A percentile compares a stretch with the other conserved stretches of the same genome.
Evolutionary conservation across 2,329 filamentous ascomycete species (phyloP).

Genomic region (Stylonectria norvegica): DNA sequence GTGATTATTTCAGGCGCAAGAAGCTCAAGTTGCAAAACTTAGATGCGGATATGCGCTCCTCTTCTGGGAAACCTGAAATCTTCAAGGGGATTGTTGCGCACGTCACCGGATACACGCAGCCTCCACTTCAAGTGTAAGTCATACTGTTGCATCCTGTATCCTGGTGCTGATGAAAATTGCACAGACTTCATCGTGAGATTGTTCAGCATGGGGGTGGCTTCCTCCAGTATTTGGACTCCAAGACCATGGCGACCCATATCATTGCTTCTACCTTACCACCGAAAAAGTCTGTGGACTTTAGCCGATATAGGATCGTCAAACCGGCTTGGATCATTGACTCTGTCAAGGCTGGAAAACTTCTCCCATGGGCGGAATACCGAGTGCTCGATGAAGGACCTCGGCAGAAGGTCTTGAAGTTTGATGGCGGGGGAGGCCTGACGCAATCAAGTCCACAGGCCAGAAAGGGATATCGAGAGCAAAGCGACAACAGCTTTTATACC

Average conservation of each 20-base stretch:
- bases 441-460: conserved; percentile 57
- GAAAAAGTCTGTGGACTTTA: conserved; percentile 89
- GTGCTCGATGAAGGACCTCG: conserved; percentile 79
- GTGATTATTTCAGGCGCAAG: conserved; percentile 91
- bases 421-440: conserved; percentile 61
- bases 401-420: conserved; percentile 70
- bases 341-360: conserved; percentile 70
- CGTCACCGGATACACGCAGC: conserved; percentile 94
- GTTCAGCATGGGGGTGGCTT: conserved; percentile 94
- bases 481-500: conserved; percentile 77
- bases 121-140: conserved; percentile 71
- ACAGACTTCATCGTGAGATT: conserved; percentile 72
- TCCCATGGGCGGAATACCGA: conserved; percentile 84
- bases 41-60: conserved; percentile 74
- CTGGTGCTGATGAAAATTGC: conserved; percentile 13
- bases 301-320: conserved; percentile 85
- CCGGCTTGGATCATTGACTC: conserved; percentile 94
- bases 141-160: too few relatives aligned
- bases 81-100: conserved; percentile 90
- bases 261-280: conserved; percentile 86
- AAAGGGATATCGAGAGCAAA: conserved; percentile 75
- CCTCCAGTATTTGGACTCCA: conserved; percentile 89
- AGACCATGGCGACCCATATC: conserved; percentile 94
- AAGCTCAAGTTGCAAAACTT: conserved; percentile 97
- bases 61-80: conserved; percentile 70